Evolutionary conservation across 2,329 filamentous ascomycete species (phyloP), one percentile per base, ranked within the genome.

Genomic region (Cladosporium sp.): DNA sequence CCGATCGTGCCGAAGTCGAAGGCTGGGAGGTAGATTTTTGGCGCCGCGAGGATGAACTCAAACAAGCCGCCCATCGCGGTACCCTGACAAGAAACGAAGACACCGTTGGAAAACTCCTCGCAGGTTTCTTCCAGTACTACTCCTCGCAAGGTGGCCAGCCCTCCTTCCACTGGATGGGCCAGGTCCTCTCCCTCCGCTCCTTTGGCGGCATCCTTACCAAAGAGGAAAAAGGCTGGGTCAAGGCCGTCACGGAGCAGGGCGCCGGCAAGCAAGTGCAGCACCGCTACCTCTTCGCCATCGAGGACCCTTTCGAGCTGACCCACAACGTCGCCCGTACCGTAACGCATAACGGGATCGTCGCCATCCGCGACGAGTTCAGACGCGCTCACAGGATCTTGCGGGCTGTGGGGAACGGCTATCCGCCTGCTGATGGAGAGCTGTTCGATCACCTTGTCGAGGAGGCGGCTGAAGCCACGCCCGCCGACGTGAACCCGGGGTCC

Each of bases 301-400:
- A 95, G 66, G 91, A 95, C 66, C 91, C 91, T 0, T 95, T 95
- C 63, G 89, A 95, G 72, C 71, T 84, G 2, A 84, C 89, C 38
- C 89, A 95, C 70, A 96, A 95, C 61, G 86, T 95, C 33, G 91
- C 87, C 3, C 78, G 89, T 46, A 95, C 89, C 0, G 89, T 95
- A 1, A 90, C 86, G 6, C 87, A 92, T 63, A 81, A 84, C 55
- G 89, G 89, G 2, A 88, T 95, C 57, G 84, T 88, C 1, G 80
- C 85, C 0, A 93, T 95, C 55, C 78, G 88, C 38, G 86, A 93
- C 61, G 89, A 95, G 69, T 93, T 95, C 63, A 79, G 88, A 14
- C 80, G 89, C 16, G 89, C 88, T 2, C 87, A 87, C 81, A 75
- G 80, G 34, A 85, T 95, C 54, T 81, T 91, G 57, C 76, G 73